Percentiles rank a stretch among this genome's conserved stretches.
These are phyloP conservation scores for Pyracantha coccinea DNA, from an alignment of 331 rosid genomes.

Conservation along the genomic window DNA sequence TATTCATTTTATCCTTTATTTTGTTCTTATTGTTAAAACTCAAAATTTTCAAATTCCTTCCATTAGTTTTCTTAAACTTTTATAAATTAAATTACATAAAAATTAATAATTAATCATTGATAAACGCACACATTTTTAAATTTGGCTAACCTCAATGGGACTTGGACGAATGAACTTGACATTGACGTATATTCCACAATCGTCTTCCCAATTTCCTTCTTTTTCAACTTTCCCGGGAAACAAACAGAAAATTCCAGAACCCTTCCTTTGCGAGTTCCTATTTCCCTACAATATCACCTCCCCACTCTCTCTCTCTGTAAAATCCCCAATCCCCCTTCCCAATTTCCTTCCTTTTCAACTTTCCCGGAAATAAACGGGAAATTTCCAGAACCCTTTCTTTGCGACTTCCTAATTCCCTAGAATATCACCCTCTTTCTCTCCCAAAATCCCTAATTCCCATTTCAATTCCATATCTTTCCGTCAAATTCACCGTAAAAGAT, in stretches of 20 bases:
- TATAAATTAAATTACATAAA: too few species aligned
- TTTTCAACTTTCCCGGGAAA: not conserved
- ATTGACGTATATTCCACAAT: not conserved
- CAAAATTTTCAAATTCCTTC: too few species aligned
- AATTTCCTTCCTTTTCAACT: not conserved
- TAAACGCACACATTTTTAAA: accelerated
- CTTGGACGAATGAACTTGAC: too few species aligned
- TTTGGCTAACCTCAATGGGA: too few species aligned
- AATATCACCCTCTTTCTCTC: not conserved
- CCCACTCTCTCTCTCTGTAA: too few species aligned
- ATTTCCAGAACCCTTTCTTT: not conserved
- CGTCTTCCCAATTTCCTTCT: not conserved
- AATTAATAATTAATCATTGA: too few species aligned
- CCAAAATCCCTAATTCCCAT: not conserved
- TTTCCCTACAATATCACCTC: not conserved
- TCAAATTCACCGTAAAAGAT: not conserved
- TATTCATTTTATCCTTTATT: too few species aligned
- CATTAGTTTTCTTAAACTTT: too few species aligned
- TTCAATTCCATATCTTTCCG: not conserved
- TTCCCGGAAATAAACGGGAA: conserved; percentile 11
- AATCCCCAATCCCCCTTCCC: not conserved
- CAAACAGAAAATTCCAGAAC: conserved; percentile 3
- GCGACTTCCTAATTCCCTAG: not conserved
- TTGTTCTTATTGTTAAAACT: too few species aligned
- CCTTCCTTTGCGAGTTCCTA: not conserved